A percentile compares a stretch with the other conserved stretches of the same genome.
Conservation (phyloP, 495 filamentous ascomycete species). For the Pyrenula massariospora region DNA sequence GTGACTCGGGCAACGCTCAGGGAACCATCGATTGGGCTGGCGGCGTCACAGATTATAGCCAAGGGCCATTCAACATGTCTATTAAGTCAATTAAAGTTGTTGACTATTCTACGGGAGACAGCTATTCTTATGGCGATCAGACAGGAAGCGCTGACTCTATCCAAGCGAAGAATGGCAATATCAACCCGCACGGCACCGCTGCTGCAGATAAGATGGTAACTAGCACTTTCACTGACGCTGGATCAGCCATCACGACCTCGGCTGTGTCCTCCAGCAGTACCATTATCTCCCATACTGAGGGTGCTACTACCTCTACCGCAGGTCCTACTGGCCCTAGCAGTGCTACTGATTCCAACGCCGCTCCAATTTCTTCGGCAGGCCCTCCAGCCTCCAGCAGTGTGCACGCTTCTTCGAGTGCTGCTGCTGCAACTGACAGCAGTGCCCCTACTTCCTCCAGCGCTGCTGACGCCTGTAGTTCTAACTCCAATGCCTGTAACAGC, state of each 20-base stretch:
- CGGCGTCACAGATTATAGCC: constrained; percentile 57
- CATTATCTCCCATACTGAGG: neutral
- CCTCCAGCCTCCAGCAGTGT: neutral
- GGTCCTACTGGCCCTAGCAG: neutral
- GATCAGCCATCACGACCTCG: neutral
- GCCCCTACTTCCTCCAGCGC: neutral
- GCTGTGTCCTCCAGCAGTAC: neutral
- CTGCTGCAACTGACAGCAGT: neutral
- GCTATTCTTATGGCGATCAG: constrained; percentile 57
- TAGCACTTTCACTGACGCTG: neutral
- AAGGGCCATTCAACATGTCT: constrained; percentile 70
- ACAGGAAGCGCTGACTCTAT: constrained; percentile 62
- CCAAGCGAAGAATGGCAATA: constrained; percentile 27
- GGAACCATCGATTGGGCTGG: constrained; percentile 67
- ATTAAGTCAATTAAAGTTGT: constrained; percentile 53
- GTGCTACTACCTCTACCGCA: neutral
- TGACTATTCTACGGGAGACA: constrained; percentile 56
- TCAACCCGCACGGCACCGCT: neutral
- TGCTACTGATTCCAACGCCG: too few species aligned
- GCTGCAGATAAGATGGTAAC: neutral
- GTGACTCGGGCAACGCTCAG: constrained; percentile 56
- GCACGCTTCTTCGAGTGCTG: neutral
- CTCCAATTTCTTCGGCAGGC: neutral
- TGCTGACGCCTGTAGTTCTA: neutral
- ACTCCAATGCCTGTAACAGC: neutral